Evolutionary conservation across 2,329 filamentous ascomycete genomes (phyloP), one percentile per base, ranked within the genome.

Genomic region (Kalmusia sp.): DNA sequence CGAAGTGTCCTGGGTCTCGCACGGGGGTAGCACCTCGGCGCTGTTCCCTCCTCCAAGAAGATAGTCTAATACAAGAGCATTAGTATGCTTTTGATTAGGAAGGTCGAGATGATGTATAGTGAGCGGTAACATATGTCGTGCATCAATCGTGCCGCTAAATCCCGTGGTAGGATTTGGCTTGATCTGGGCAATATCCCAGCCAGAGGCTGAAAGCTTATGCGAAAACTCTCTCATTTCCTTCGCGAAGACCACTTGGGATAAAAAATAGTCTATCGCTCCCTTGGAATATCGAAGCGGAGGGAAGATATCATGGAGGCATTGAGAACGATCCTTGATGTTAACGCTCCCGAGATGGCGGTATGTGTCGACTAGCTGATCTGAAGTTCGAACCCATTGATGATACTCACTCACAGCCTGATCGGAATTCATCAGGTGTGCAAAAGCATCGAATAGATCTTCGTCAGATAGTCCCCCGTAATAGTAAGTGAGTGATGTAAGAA

Each of bases 101-200:
- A 87, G 74, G 28, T 90, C 84, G 0, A 82, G 70, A 25, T 90
- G 85, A 0, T 73, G 61, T 0, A 91, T 78, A 0, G 62, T 72
- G 0, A 87, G 61, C 0, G 88, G 87, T 0, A 91, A 74, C 0
- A 87, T 63, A n/a, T 79, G 74, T 9, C 79, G 71, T 0, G 82
- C 84, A 58, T 91, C 88, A 21, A 86, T 87, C 0, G 88, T 92
- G 0, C 88, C 88, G 49, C 86, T 89, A 62, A 92, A 92, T 0
- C 88, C 89, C 0, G 84, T 87, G 0, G 81, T 86, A 0, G 80
- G 77, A 17, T 84, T 72, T 0, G 15, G 5, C 49, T 81, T 86
- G 4, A 41, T 41, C 31, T 74, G 65, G 4, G 76, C 84, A 15
- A 91, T 73, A 54, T 91, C 87, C 88, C 87, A 91, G 0, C 86